Base-by-base conservation (phyloP, 768 basidiomycete genomes). In the Lactarius indigo region DNA sequence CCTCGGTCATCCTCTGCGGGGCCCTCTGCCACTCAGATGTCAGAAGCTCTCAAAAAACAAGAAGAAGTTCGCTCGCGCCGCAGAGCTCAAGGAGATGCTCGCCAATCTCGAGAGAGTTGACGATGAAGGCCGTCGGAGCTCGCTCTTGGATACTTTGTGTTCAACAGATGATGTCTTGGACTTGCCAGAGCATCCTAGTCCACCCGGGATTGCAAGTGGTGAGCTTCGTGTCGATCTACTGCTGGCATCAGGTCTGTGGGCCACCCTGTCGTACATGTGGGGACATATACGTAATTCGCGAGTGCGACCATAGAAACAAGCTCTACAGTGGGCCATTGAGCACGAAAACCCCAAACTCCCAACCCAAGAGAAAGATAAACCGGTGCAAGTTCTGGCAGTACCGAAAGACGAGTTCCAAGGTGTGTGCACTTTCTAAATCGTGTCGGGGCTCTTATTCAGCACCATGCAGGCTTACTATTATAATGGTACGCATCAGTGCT, bases 371-470 rank as follows among this genome's bases (percentile, higher is more conserved):
- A 74, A 75, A 0, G 93, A 94, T 65, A 83, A 81, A 41, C 89
- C 92, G 0, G 90, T 94, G 1, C 95, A 96, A 75, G n/a, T 94
- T 97, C 72, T 97, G 94, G 95, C 87, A 92, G 72, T 75, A 87
- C 33, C 83, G 78, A 72, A 87, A 84, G 72, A 79, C 75, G 33
- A 82, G 79, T 0, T 72, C 74, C 58, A 86, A 89, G 79, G 91
- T 87, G 65, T 20, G 79, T 70, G 18, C 10, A 42, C 26, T n/a
- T 18, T 35, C 30, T 64, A 13, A 39, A 30, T 9, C 57, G 47
- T 33, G 23, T 37, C 8, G 28, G 5, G 57, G 4, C 50, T 57
- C 52, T 62, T 42, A 44, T 26, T 63, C 8, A 55, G 26, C n/a
- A 28, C 33, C 30, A 26, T 37, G 59, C 39, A 89, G 84, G 63